Percentiles rank a stretch among this genome's conserved stretches.
Evolutionary conservation across 768 basidiomycete genomes (phyloP).

Genomic region (Obba rivulosa): DNA sequence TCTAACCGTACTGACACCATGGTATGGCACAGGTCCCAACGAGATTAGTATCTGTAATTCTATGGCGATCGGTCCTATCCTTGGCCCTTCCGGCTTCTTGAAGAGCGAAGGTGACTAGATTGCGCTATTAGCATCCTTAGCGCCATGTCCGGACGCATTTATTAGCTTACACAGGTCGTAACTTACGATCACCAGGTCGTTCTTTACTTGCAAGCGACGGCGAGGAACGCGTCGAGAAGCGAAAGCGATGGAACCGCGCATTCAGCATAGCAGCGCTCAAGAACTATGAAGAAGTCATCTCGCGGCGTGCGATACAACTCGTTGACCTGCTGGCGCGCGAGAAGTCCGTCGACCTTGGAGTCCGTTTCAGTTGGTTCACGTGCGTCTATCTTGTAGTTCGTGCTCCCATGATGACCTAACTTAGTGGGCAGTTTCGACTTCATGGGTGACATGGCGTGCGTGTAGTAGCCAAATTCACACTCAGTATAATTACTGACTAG

Average conservation of each 20-base stretch:
- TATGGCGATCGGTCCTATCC: slow-evolving; percentile 25
- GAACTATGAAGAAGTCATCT: slow-evolving; percentile 38
- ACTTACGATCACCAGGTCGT: too few relatives aligned
- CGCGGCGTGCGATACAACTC: slow-evolving; percentile 34
- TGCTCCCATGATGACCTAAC: background rate
- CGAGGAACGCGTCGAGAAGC: slow-evolving; percentile 38
- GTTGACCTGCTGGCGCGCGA: slow-evolving; percentile 27
- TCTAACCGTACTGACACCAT: too few relatives aligned
- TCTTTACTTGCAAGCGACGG: slow-evolving; percentile 29
- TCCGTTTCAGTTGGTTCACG: slow-evolving; percentile 12
- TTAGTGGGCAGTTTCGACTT: slow-evolving; percentile 31
- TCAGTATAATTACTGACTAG: background rate
- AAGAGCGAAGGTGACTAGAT: slow-evolving; percentile 30
- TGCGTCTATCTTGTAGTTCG: background rate
- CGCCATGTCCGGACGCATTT: too few relatives aligned
- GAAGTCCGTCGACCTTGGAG: background rate
- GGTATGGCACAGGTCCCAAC: slow-evolving; percentile 33
- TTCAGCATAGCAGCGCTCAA: slow-evolving; percentile 41
- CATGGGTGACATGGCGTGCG: slow-evolving; percentile 38
- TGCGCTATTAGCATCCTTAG: too few relatives aligned
- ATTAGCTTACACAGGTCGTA: too few relatives aligned
- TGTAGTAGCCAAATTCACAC: background rate
- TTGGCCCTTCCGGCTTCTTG: slow-evolving; percentile 35
- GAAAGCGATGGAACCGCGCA: slow-evolving; percentile 46
- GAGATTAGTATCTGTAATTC: slow-evolving; percentile 36